These are phyloP conservation scores for Dissophora globulifera DNA, from an alignment of 192 early-diverging fungal genomes.

Conservation along the genomic window DNA sequence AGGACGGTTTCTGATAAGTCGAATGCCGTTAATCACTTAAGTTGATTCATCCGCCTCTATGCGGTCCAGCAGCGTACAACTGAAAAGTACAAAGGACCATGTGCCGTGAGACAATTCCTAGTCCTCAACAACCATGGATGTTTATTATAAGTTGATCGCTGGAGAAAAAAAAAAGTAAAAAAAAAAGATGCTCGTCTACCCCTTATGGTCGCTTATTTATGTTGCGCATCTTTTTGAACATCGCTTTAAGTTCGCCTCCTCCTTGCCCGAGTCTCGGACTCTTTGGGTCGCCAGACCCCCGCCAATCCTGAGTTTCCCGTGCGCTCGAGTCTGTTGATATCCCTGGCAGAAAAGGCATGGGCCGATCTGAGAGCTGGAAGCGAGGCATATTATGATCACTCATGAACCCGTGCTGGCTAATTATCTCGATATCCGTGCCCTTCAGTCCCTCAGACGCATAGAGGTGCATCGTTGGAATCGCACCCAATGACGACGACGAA, in stretches of 20 bases:
- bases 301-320: conserved; percentile 1
- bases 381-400: background rate
- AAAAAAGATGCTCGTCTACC: too few relatives aligned
- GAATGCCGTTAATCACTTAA: too few relatives aligned
- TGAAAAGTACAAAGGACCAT: too few relatives aligned
- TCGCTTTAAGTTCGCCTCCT: background rate
- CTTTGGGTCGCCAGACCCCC: background rate
- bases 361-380: conserved; percentile 11
- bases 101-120: too few relatives aligned
- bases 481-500: conserved; percentile 1
- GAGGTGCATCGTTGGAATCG: conserved; percentile 38
- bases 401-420: conserved; percentile 40
- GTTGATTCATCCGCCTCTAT: too few relatives aligned
- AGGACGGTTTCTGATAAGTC: too few relatives aligned
- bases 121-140: too few relatives aligned
- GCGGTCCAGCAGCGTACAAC: too few relatives aligned
- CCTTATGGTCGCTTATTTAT: too few relatives aligned
- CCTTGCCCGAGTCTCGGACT: conserved; percentile 7
- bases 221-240: conserved; percentile 15
- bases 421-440: conserved; percentile 33
- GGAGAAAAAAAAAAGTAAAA: too few relatives aligned
- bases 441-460: conserved; percentile 24
- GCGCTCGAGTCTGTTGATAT: background rate
- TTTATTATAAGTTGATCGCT: too few relatives aligned
- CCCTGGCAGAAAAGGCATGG: background rate